Conservation (phyloP, 345 rosid species). For the Sisymbrium irio region DNA sequence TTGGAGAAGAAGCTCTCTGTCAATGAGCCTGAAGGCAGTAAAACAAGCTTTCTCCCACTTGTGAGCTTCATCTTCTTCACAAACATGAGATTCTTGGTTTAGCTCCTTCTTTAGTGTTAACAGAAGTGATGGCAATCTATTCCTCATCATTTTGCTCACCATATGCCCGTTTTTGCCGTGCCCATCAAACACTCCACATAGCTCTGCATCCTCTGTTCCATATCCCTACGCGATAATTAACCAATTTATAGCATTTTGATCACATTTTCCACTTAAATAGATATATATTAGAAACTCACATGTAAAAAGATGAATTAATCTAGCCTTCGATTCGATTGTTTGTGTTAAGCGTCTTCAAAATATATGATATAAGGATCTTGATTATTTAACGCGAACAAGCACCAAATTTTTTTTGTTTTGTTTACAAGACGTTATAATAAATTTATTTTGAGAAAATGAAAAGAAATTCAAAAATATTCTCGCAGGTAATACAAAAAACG, state of each 20-base stretch:
- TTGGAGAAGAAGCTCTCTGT: conserved; percentile 70
- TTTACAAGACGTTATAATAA: background rate
- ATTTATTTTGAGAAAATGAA: background rate
- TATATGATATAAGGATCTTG: too few species aligned
- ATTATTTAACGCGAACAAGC: background rate
- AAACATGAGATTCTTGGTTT: conserved; percentile 29
- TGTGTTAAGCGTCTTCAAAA: too few species aligned
- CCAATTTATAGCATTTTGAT: background rate
- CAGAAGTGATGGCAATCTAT: conserved; percentile 58
- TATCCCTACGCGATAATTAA: conserved; percentile 42
- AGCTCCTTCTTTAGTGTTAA: conserved; percentile 42
- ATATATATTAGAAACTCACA: background rate
- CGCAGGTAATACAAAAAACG: background rate
- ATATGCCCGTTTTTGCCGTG: conserved; percentile 82
- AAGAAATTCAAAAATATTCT: background rate
- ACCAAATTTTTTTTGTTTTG: background rate
- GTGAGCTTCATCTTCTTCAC: conserved; percentile 11
- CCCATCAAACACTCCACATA: conserved; percentile 87
- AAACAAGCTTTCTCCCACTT: conserved; percentile 40
- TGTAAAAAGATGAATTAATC: too few species aligned
- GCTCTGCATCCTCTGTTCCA: conserved; percentile 48
- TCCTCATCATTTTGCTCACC: conserved; percentile 67
- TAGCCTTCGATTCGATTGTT: too few species aligned
- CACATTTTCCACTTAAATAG: background rate
- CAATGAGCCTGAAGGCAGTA: conserved; percentile 62